phyloP scores from a whole-genome alignment of 108 stramenopile species.

The Schizochytrium sp. region DNA sequence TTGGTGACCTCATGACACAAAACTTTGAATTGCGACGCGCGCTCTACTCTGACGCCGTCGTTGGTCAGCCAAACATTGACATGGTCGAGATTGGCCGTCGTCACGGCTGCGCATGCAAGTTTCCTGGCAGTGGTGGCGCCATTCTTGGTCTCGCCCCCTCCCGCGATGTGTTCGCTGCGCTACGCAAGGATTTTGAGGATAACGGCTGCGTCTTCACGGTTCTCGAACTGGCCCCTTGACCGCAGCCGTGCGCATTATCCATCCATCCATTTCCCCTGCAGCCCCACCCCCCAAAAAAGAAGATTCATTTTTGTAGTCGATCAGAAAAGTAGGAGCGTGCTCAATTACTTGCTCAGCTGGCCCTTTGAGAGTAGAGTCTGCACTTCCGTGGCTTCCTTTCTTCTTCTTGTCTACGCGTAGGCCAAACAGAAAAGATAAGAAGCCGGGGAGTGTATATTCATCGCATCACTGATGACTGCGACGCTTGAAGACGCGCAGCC shows the following conservation, averaged over 20 bases:
- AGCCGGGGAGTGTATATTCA: too few species aligned
- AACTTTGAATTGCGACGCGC: conserved; percentile 26
- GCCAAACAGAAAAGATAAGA: too few species aligned
- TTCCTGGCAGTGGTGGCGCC: conserved; percentile 33
- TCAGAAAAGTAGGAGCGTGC: too few species aligned
- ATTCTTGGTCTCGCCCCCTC: conserved; percentile 15
- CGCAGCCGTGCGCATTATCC: background rate
- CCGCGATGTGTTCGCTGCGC: background rate
- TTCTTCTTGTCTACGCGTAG: too few species aligned
- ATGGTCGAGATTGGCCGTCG: conserved; percentile 6
- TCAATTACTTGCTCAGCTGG: too few species aligned
- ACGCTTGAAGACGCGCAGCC: too few species aligned
- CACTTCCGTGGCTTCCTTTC: too few species aligned
- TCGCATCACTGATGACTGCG: too few species aligned
- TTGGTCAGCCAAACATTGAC: conserved; percentile 20
- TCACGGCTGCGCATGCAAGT: conserved; percentile 21
- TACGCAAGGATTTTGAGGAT: background rate
- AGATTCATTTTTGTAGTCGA: too few species aligned
- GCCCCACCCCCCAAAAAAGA: too few species aligned
- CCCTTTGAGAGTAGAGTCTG: too few species aligned
- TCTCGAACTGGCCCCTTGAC: background rate
- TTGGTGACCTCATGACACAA: conserved; percentile 3
- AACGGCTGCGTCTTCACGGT: background rate
- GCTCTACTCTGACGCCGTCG: conserved; percentile 26
- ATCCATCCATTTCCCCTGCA: background rate